A percentile compares a stretch with the other conserved stretches of the same genome.
Evolutionary conservation across 108 stramenopile genomes (phyloP).

Genomic region (Stephanodiscus minutulus): DNA sequence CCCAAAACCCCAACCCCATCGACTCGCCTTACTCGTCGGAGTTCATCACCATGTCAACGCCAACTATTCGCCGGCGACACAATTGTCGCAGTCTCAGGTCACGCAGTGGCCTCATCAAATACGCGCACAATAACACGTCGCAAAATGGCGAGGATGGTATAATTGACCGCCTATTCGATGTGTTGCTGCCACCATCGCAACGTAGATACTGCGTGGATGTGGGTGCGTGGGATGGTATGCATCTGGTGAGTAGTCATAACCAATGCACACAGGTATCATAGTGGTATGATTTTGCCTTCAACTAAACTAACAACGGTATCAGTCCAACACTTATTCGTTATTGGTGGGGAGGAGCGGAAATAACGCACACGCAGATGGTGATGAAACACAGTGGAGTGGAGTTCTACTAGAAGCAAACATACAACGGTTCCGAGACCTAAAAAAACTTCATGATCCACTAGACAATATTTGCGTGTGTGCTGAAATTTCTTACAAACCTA

Average conservation of each 20-base stretch:
- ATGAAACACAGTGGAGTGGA: slow-evolving; percentile 55
- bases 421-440: slow-evolving; percentile 51
- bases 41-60: too few species aligned
- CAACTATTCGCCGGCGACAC: slow-evolving; percentile 12
- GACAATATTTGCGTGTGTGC: slow-evolving; percentile 52
- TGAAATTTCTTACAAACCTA: slow-evolving; percentile 26
- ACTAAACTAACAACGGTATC: too few species aligned
- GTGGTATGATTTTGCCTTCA: too few species aligned
- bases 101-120: slow-evolving; percentile 71
- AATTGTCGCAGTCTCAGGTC: slow-evolving; percentile 5
- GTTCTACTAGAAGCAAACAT: slow-evolving; percentile 80
- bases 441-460: slow-evolving; percentile 51
- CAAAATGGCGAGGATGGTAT: slow-evolving; percentile 91
- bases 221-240: slow-evolving; percentile 87
- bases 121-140: slow-evolving; percentile 55
- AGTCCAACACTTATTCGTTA: slow-evolving; percentile 70
- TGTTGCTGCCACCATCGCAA: slow-evolving; percentile 31
- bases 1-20: too few species aligned
- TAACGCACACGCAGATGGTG: not conserved
- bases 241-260: slow-evolving; percentile 28
- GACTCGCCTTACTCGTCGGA: too few species aligned
- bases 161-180: slow-evolving; percentile 56
- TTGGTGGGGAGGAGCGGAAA: slow-evolving; percentile 22
- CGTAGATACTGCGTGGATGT: slow-evolving; percentile 76
- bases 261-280: too few species aligned